Evolutionary conservation across 495 filamentous ascomycete genomes (phyloP).

Genomic region (Neurospora tetraspora): DNA sequence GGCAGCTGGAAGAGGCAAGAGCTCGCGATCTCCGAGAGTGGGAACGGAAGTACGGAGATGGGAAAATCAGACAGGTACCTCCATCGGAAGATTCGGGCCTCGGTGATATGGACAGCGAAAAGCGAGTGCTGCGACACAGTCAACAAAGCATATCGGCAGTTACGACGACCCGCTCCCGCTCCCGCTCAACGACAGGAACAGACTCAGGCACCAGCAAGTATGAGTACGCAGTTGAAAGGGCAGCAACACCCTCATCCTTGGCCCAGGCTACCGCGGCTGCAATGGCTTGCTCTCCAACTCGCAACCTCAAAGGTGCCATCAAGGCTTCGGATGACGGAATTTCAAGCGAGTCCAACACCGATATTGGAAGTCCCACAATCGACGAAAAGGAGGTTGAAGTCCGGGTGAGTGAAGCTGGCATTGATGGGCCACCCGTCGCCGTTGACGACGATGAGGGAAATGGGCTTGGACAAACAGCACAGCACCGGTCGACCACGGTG

Average conservation of each 20-base stretch:
- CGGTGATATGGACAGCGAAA: conserved; percentile 41
- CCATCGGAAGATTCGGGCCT: conserved; percentile 41
- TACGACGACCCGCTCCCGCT: conserved; percentile 8
- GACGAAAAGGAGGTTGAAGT: not conserved
- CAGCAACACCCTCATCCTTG: conserved; percentile 10
- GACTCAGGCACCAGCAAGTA: conserved; percentile 22
- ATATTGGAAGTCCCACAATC: not conserved
- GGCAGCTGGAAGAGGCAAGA: conserved; percentile 57
- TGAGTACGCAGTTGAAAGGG: conserved; percentile 11
- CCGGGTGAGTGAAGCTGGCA: conserved; percentile 28
- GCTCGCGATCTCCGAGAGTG: conserved; percentile 60
- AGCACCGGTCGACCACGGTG: conserved; percentile 3
- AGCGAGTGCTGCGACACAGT: conserved; percentile 34
- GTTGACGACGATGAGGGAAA: conserved; percentile 26
- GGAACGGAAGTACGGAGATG: conserved; percentile 69
- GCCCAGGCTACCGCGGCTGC: conserved; percentile 19
- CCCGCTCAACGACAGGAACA: conserved; percentile 7
- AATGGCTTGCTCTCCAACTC: conserved; percentile 5
- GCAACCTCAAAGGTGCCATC: not conserved
- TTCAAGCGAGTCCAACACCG: not conserved
- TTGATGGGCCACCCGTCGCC: conserved; percentile 37
- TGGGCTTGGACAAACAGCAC: not conserved
- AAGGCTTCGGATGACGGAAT: not conserved
- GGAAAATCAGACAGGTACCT: conserved; percentile 8
- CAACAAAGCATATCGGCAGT: conserved; percentile 13